phyloP scores from a whole-genome alignment of 495 filamentous ascomycete genomes.

The Annulohypoxylon moriforme region DNA sequence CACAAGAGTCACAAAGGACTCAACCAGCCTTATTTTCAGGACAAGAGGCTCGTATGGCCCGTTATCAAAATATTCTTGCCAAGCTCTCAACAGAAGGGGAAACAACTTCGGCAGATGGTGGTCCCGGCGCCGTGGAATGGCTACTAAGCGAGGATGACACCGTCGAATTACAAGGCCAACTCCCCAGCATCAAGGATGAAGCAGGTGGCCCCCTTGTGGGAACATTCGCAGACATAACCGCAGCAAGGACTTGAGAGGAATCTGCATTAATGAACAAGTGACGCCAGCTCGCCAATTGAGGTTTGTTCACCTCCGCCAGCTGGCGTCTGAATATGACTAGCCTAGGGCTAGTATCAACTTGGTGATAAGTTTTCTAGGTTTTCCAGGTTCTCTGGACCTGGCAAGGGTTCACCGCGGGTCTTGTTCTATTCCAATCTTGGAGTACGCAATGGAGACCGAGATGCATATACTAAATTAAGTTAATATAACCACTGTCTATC shows the following conservation, averaged over 20 bases:
- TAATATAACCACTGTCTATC: constrained; percentile 33
- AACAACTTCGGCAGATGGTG: constrained; percentile 39
- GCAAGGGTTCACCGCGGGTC: constrained; percentile 31
- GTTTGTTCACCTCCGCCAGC: constrained; percentile 14
- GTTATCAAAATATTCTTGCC: constrained; percentile 65
- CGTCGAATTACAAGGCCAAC: constrained; percentile 55
- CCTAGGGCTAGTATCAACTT: constrained; percentile 19
- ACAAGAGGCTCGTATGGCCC: constrained; percentile 59
- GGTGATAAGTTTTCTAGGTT: constrained; percentile 8
- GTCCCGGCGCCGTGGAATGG: constrained; percentile 58
- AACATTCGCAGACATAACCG: constrained; percentile 63
- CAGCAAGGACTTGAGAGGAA: constrained; percentile 52
- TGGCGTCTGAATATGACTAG: constrained; percentile 14
- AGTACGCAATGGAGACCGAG: constrained; percentile 34
- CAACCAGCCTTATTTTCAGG: constrained; percentile 50
- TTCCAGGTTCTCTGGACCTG: constrained; percentile 1
- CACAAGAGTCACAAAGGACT: constrained; percentile 54
- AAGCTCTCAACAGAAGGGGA: constrained; percentile 59
- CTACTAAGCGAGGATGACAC: constrained; percentile 59
- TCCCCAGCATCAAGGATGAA: constrained; percentile 56
- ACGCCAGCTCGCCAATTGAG: constrained; percentile 7
- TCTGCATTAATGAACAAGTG: constrained; percentile 28
- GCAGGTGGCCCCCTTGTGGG: constrained; percentile 59
- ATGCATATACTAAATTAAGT: constrained; percentile 52
- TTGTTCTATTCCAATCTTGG: constrained; percentile 40